Conservation (phyloP, 129 eudicot genomes). For the Artemisia annua region DNA sequence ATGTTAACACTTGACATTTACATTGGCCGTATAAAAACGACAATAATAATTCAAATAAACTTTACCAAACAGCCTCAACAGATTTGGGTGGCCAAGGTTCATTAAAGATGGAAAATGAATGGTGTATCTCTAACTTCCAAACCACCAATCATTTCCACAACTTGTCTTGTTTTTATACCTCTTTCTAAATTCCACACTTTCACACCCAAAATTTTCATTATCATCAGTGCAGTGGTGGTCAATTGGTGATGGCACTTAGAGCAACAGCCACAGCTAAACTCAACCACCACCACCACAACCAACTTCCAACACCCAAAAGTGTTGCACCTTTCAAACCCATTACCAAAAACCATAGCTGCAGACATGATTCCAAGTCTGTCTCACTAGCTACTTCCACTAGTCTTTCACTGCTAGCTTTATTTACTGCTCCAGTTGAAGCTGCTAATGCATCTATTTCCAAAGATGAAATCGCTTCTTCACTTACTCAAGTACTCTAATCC, state of each 20-base stretch:
- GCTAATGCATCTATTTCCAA: slow-evolving; percentile 57
- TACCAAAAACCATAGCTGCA: slow-evolving; percentile 42
- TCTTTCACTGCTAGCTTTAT: slow-evolving; percentile 58
- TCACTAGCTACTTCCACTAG: slow-evolving; percentile 56
- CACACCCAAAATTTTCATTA: not conserved
- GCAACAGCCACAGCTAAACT: slow-evolving; percentile 74
- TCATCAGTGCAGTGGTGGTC: slow-evolving; percentile 23
- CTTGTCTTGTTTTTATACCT: slow-evolving; percentile 16
- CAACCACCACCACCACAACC: slow-evolving; percentile 47
- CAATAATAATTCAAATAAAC: no score
- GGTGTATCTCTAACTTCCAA: slow-evolving; percentile 22
- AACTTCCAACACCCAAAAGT: slow-evolving; percentile 40
- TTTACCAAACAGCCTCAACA: not conserved
- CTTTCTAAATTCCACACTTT: not conserved
- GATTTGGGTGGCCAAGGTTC: not conserved
- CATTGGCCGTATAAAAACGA: no score
- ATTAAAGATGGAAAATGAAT: slow-evolving; percentile 33
- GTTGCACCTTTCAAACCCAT: slow-evolving; percentile 40
- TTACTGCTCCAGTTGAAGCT: slow-evolving; percentile 60
- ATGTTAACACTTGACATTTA: no score
- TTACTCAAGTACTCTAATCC: slow-evolving; percentile 54
- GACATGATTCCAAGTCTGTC: slow-evolving; percentile 31
- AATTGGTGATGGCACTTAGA: slow-evolving; percentile 75
- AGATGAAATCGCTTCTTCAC: slow-evolving; percentile 82
- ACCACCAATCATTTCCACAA: slow-evolving; percentile 13